A percentile compares a stretch with the other conserved stretches of the same genome.
Conservation (phyloP, 2,329 filamentous ascomycete species). For the Talaromyces funiculosus region DNA sequence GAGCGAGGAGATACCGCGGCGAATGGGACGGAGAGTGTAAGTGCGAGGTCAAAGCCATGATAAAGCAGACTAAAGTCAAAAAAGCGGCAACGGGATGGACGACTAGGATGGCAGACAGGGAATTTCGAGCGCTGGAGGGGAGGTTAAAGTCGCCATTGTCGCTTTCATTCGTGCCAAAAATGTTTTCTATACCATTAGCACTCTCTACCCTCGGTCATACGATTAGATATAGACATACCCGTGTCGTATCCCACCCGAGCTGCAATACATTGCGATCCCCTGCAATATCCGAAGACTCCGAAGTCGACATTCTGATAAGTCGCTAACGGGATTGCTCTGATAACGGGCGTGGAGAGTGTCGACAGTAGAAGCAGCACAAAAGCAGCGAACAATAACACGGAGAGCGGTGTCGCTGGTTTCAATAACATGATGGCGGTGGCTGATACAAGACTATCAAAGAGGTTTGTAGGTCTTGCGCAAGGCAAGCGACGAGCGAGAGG, state of each 20-base stretch:
- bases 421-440: conserved; percentile 58
- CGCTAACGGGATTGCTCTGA: conserved; percentile 77
- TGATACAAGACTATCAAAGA: conserved; percentile 2
- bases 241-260: conserved; percentile 81
- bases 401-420: conserved; percentile 85
- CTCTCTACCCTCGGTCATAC: no score
- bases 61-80: conserved; percentile 76
- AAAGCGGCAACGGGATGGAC: conserved; percentile 88
- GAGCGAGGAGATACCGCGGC: conserved; percentile 72
- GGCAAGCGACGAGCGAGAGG: neutral
- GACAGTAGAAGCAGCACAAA: conserved; percentile 82
- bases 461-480: neutral
- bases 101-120: conserved; percentile 82
- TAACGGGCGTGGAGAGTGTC: conserved; percentile 84
- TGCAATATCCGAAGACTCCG: conserved; percentile 89
- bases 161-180: conserved; percentile 42
- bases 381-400: conserved; percentile 75
- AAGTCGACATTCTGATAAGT: conserved; percentile 71
- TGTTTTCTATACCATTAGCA: conserved; percentile 35
- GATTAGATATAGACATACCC: conserved; percentile 58
- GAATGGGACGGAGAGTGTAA: conserved; percentile 86
- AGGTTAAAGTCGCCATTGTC: conserved; percentile 57
- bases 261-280: conserved; percentile 58
- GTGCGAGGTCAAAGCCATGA: conserved; percentile 73
- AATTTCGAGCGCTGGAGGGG: conserved; percentile 59